Base-by-base conservation (phyloP, 2,329 filamentous ascomycete genomes). In the Alternaria gansuensis region DNA sequence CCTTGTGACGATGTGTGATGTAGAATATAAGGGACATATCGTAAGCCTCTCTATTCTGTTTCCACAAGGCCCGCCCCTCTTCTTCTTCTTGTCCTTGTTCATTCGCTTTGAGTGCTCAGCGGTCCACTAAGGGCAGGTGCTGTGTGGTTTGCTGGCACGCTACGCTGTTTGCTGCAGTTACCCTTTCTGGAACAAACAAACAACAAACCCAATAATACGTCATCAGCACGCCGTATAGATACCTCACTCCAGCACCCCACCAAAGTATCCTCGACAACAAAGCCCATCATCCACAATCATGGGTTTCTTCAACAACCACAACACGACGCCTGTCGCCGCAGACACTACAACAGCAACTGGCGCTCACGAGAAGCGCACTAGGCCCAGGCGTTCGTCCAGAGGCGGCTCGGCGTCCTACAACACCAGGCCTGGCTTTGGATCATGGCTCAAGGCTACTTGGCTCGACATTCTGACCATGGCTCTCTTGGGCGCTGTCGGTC, bases 401-500 rank as follows among this genome's bases (percentile, higher is more conserved):
- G 46, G 45, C 43, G 68, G 63, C 43, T 51, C 64, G 4, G 46
- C 65, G 5, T 50, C 69, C 5, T 71, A 65, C 63, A 77, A 77
- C 62, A 68, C 66, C 24, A 68, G 72, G 13, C 88, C 88, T 2
- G 83, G 79, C 2, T 89, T 91, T 64, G 87, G 88, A 3, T 87
- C 89, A 71, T 91, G 89, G 89, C 73, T 90, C 63, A 90, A 88
- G 74, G 81, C 82, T 8, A 89, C 87, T 4, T 88, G 85, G 82
- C 77, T 90, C 11, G 89, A 91, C 69, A 83, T 91, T 51, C 51
- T 89, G 21, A 90, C 88, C 31, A 91, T 91, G 87, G 78, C 80
- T 8, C 73, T 79, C 24, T 85, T 91, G 82, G 88, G 89, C 9
- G 85, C 83, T 11, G 78, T 91, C 46, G 88, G 88, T 14, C 82